Evolutionary conservation across 306 rosid species (phyloP).

Genomic region (Delonix regia): DNA sequence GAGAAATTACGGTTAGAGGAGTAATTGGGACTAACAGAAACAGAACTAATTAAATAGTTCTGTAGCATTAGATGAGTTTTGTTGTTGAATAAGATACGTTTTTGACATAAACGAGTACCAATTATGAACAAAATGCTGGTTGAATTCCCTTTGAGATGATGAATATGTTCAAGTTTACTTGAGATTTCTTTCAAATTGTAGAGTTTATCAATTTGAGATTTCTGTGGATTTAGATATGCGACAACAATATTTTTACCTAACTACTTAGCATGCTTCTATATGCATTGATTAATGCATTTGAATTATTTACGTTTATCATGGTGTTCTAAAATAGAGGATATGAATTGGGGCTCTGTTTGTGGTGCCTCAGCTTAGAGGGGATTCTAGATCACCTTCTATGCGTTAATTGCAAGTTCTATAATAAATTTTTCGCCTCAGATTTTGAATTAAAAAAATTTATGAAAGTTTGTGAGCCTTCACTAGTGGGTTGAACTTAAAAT

Average conservation of each 20-base stretch:
- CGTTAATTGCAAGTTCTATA: neutral
- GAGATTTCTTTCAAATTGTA: conserved; percentile 13
- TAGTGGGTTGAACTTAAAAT: neutral
- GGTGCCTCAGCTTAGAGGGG: neutral
- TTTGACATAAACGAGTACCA: too few relatives aligned
- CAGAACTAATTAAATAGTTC: too few relatives aligned
- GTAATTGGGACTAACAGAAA: too few relatives aligned
- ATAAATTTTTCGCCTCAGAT: neutral
- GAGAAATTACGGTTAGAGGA: too few relatives aligned
- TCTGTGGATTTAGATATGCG: neutral
- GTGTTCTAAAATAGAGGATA: neutral
- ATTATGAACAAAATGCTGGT: too few relatives aligned
- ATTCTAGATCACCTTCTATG: neutral
- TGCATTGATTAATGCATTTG: neutral
- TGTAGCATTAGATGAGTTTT: too few relatives aligned
- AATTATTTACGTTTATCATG: neutral
- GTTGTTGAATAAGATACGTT: too few relatives aligned
- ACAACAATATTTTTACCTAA: neutral
- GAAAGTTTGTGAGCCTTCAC: neutral
- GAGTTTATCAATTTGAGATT: neutral
- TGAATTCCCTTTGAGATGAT: too few relatives aligned
- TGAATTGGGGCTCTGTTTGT: neutral
- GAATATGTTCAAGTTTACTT: conserved; percentile 4
- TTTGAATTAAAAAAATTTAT: neutral
- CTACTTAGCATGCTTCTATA: neutral